Conservation (phyloP, 1,139 yeast genomes). For the Geotrichum klebahnii region DNA sequence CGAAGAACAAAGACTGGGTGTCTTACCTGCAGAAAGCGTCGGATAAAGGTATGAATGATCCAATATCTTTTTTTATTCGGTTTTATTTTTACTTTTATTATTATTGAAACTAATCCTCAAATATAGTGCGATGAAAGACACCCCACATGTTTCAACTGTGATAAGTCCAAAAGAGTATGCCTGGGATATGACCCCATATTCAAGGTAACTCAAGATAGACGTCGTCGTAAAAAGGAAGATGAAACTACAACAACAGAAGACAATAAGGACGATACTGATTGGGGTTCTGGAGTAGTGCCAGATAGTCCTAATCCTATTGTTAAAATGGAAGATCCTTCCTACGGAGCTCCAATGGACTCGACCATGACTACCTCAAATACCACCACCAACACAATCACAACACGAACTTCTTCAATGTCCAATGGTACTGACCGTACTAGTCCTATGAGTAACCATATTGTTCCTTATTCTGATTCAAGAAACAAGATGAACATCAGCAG, state of each 20-base stretch:
- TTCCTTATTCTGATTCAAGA: conserved; percentile 1
- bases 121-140: conserved; percentile 62
- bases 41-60: conserved; percentile 42
- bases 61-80: neutral
- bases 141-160: conserved; percentile 71
- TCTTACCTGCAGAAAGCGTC: conserved; percentile 64
- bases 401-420: neutral
- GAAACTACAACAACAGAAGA: neutral
- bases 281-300: neutral
- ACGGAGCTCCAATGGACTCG: conserved; percentile 4
- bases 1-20: conserved; percentile 71
- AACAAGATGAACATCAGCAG: conserved; percentile 32
- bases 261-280: neutral
- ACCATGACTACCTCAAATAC: neutral
- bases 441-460: conserved; percentile 1
- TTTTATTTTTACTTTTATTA: neutral
- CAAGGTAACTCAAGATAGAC: conserved; percentile 26
- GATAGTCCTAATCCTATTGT: neutral
- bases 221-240: neutral
- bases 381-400: neutral
- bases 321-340: neutral
- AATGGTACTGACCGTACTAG: conserved; percentile 6
- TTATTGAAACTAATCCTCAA: neutral
- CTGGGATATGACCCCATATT: conserved; percentile 56
- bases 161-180: conserved; percentile 63